These are phyloP conservation scores for Solanum chacoense DNA, from an alignment of 305 asterid genomes.

Conservation along the genomic window DNA sequence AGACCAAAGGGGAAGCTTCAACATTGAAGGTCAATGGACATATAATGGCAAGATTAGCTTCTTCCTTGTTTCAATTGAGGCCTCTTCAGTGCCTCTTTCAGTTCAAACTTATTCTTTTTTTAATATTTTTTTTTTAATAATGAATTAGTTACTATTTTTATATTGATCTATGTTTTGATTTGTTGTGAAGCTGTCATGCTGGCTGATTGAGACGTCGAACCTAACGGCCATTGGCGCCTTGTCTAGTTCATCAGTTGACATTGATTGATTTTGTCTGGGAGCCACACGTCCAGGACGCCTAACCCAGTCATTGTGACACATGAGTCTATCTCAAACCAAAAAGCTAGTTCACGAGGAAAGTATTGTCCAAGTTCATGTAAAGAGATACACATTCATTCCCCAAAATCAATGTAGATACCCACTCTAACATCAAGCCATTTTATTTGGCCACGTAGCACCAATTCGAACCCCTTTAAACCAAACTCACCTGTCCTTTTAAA, in stretches of 20 bases:
- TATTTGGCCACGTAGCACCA: neutral
- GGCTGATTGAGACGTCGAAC: slow-evolving; percentile 36
- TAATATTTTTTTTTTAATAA: neutral
- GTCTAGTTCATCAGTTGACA: neutral
- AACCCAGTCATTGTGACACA: neutral
- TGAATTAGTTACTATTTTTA: neutral
- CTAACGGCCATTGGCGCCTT: slow-evolving; percentile 37
- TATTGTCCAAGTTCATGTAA: neutral
- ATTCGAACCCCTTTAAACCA: neutral
- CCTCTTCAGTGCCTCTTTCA: slow-evolving; percentile 25
- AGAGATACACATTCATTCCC: neutral
- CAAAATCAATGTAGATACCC: too few species aligned
- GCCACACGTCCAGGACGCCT: slow-evolving; percentile 11
- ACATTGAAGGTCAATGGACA: slow-evolving; percentile 26
- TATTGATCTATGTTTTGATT: neutral
- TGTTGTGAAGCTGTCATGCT: slow-evolving; percentile 6
- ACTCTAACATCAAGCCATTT: neutral
- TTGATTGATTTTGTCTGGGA: neutral
- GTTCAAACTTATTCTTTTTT: slow-evolving; percentile 11
- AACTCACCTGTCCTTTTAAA: neutral
- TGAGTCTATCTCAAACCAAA: neutral
- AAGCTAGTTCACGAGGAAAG: too few species aligned
- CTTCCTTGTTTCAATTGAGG: slow-evolving; percentile 4
- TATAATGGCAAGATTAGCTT: slow-evolving; percentile 23
- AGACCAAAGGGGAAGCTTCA: slow-evolving; percentile 43